phyloP scores from a whole-genome alignment of 2,329 filamentous ascomycete genomes.

The Graphilbum fragrans region DNA sequence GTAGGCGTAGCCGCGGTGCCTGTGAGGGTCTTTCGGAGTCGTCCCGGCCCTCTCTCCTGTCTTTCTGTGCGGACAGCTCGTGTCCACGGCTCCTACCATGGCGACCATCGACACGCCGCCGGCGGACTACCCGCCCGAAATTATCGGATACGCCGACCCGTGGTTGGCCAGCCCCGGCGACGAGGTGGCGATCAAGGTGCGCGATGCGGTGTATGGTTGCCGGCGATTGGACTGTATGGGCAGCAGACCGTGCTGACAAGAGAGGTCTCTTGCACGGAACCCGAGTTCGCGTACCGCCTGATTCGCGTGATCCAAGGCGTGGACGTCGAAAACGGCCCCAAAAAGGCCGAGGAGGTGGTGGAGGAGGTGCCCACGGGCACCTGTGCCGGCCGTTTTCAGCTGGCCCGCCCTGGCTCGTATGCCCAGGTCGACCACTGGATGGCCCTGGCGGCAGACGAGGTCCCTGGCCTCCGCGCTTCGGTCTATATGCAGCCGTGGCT shows the following conservation, averaged over 20 bases:
- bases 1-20: too few species aligned
- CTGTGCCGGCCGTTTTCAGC: neutral
- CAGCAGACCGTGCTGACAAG: neutral
- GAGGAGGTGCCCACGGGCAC: neutral
- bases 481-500: conserved; percentile 4
- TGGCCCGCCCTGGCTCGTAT: neutral
- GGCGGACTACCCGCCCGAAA: conserved; percentile 1
- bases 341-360: conserved; percentile 1
- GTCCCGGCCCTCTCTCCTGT: too few species aligned
- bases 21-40: too few species aligned
- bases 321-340: neutral
- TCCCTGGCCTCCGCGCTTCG: neutral
- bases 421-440: neutral
- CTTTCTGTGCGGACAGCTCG: too few species aligned
- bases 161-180: conserved; percentile 3
- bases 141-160: conserved; percentile 4
- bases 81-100: too few species aligned
- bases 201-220: too few species aligned
- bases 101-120: too few species aligned
- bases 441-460: neutral
- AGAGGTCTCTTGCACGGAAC: conserved; percentile 4
- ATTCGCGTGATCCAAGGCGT: conserved; percentile 4
- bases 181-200: conserved; percentile 3
- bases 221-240: too few species aligned
- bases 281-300: neutral